Evolutionary conservation across 1,139 yeast species (phyloP), one percentile per base, ranked within the genome.

Genomic region (Diutina sp.): DNA sequence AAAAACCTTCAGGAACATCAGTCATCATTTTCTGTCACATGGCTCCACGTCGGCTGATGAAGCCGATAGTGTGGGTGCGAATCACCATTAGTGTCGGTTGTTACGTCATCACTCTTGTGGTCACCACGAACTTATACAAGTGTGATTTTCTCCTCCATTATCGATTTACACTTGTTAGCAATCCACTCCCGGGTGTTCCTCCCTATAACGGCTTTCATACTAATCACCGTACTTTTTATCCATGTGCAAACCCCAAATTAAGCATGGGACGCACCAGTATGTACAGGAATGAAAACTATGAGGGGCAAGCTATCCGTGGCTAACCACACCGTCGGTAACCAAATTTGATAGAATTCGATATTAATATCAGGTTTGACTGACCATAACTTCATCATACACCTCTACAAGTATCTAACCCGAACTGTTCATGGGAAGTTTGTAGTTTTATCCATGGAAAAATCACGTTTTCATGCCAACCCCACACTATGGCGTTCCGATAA

Each of bases 221-320:
- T 35, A 11, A 35, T 35, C 41, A 35, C 41, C 41, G 41, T 35
- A 35, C 41, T 35, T 35, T 32, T 11, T 35, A n/a, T 35, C 41
- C 14, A 35, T 35, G 14, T 35, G 41, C 41, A 35, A 35, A 35
- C 41, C 14, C 41, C 41, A 35, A 35, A 11, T 35, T 35, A 35
- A 35, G 41, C 41, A 11, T 35, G 14, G 41, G 41, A 11, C 41
- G 41, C 41, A 35, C 41, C 11, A 2, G 41, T 35, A n/a, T 35
- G 41, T 46, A 28, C 50, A 46, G 50, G 50, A 46, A 8, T 46
- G 50, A 46, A 46, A 46, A 46, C 28, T 46, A 46, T 18, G 50
- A 46, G 50, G 50, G 50, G 50, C 30, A 45, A 21, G 29, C 16
- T 46, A 21, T 46, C 50, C 50, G 50, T 46, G 50, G 50, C 50